Conservation (phyloP, 768 basidiomycete genomes). For the Lactarius akahatsu region DNA sequence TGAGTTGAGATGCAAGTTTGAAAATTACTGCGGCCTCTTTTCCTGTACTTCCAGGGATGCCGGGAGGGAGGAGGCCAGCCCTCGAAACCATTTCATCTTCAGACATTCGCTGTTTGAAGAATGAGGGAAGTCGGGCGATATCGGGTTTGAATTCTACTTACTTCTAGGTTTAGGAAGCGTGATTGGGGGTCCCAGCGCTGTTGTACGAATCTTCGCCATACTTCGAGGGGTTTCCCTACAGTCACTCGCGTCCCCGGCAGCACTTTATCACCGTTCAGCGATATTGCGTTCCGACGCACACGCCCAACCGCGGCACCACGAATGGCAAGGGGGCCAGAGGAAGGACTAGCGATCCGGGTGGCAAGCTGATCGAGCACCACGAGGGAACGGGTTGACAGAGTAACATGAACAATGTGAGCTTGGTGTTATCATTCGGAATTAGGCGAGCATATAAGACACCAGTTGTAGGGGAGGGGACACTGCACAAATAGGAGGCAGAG, state of each 20-base stretch:
- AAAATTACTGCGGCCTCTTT: conserved; percentile 83
- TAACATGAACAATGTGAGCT: conserved; percentile 44
- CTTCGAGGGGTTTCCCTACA: conserved; percentile 49
- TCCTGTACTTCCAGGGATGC: conserved; percentile 56
- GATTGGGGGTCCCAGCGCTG: conserved; percentile 68
- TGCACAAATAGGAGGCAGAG: conserved; percentile 26
- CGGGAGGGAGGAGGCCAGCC: conserved; percentile 69
- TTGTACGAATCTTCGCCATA: conserved; percentile 75
- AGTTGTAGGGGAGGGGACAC: conserved; percentile 23
- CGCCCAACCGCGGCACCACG: conserved; percentile 65
- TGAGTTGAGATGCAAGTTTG: conserved; percentile 78
- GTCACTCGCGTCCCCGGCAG: conserved; percentile 30
- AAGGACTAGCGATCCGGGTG: conserved; percentile 39
- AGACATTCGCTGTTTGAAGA: conserved; percentile 58
- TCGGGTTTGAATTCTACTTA: conserved; percentile 40
- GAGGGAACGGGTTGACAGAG: conserved; percentile 39
- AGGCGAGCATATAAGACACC: conserved; percentile 30
- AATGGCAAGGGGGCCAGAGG: conserved; percentile 56
- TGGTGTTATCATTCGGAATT: conserved; percentile 35
- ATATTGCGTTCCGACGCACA: conserved; percentile 58
- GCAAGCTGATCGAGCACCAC: conserved; percentile 41
- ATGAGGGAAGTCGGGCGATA: conserved; percentile 10
- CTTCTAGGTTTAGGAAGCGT: conserved; percentile 80
- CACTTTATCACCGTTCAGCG: conserved; percentile 29
- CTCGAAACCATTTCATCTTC: conserved; percentile 76